These are phyloP conservation scores for Aspergillus egyptiacus DNA, from an alignment of 495 filamentous ascomycete genomes.

Conservation along the genomic window DNA sequence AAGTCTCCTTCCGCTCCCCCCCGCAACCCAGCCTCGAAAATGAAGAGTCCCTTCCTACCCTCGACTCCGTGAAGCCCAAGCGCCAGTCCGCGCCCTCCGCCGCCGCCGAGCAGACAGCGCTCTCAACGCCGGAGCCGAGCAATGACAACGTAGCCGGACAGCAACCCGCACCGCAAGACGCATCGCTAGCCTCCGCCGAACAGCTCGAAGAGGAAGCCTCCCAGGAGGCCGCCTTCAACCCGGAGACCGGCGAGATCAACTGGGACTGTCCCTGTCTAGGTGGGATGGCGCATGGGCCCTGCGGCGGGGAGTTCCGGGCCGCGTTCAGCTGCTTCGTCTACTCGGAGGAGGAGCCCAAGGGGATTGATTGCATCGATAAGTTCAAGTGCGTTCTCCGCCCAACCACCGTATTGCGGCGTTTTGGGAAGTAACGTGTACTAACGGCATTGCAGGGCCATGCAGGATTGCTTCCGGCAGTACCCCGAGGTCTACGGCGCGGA, in stretches of 20 bases:
- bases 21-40: constrained; percentile 23
- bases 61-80: constrained; percentile 43
- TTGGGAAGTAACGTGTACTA: background rate
- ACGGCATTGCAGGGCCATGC: constrained; percentile 64
- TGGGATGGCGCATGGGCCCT: constrained; percentile 95
- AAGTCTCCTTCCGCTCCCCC: constrained; percentile 33
- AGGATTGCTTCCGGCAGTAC: constrained; percentile 88
- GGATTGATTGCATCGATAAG: constrained; percentile 95
- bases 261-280: constrained; percentile 98
- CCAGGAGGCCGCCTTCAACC: constrained; percentile 89
- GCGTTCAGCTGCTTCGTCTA: constrained; percentile 98
- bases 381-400: constrained; percentile 66
- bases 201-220: constrained; percentile 73
- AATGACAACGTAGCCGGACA: too few relatives aligned
- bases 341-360: constrained; percentile 93
- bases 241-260: constrained; percentile 98
- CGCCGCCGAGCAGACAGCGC: constrained; percentile 5
- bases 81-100: constrained; percentile 25
- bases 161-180: constrained; percentile 17
- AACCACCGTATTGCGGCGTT: background rate
- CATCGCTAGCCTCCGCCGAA: constrained; percentile 30
- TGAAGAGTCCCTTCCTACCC: constrained; percentile 32
- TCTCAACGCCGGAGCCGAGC: constrained; percentile 5
- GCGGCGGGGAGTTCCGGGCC: constrained; percentile 86
- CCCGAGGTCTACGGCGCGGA: constrained; percentile 92